These are phyloP conservation scores for Botrytis fabae DNA, from an alignment of 2,329 filamentous ascomycete genomes.

Conservation along the genomic window DNA sequence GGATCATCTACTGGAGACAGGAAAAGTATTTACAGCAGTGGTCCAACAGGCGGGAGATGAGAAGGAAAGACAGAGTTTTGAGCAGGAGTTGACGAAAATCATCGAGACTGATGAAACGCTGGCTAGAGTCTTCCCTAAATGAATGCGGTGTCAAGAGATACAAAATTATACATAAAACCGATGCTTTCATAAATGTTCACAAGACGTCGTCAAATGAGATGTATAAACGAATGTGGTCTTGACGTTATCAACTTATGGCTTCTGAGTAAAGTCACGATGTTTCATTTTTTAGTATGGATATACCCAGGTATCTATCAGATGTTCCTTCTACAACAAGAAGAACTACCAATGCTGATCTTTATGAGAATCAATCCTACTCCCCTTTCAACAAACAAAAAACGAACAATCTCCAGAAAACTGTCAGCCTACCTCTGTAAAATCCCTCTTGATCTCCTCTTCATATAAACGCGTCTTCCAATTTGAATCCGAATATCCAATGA, in stretches of 20 bases:
- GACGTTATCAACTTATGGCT: background rate
- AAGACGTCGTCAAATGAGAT: background rate
- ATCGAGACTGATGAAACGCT: background rate
- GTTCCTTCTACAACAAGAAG: background rate
- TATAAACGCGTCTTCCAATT: background rate
- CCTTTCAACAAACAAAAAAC: background rate
- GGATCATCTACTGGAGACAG: background rate
- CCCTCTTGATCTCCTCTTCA: fast-evolving
- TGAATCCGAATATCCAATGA: background rate
- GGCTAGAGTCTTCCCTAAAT: background rate
- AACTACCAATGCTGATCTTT: background rate
- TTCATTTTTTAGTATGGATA: background rate
- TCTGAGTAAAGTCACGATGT: background rate
- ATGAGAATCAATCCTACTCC: background rate
- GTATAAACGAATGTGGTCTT: background rate
- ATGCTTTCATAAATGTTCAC: background rate
- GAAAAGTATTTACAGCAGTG: background rate
- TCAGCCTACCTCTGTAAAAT: fast-evolving
- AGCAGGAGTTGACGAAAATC: background rate
- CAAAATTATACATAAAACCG: background rate
- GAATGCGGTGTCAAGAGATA: background rate
- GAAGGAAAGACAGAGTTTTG: background rate
- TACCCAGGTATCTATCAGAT: background rate
- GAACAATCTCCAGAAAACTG: background rate
- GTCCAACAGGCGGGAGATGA: background rate